Evolutionary conservation across 345 rosid species (phyloP).

Genomic region (Rubroshorea leprosula): DNA sequence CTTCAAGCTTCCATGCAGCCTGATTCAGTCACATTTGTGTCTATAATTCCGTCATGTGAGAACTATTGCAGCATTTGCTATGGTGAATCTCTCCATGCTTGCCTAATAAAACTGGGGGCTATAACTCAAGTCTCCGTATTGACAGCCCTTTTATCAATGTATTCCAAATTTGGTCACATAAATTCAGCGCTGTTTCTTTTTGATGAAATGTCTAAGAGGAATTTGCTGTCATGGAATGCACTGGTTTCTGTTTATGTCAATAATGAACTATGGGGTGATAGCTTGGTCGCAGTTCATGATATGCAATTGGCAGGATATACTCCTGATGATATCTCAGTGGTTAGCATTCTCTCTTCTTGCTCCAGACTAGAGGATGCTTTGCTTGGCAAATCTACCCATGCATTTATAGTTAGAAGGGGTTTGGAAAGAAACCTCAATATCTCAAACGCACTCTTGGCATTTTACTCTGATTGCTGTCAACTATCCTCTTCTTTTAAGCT

Average conservation of each 20-base stretch:
- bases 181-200: slow-evolving; percentile 34
- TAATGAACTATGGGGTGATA: slow-evolving; percentile 29
- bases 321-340: slow-evolving; percentile 44
- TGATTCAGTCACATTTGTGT: slow-evolving; percentile 37
- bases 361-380: slow-evolving; percentile 26
- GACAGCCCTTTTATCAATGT: slow-evolving; percentile 44
- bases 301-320: slow-evolving; percentile 34
- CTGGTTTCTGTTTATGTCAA: slow-evolving; percentile 38
- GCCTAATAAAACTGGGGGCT: slow-evolving; percentile 32
- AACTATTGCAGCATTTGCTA: slow-evolving; percentile 5
- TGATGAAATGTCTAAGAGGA: slow-evolving; percentile 23
- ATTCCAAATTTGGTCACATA: slow-evolving; percentile 36
- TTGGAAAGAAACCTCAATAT: slow-evolving; percentile 27
- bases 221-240: slow-evolving; percentile 41
- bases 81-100: slow-evolving; percentile 41
- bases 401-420: slow-evolving; percentile 32
- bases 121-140: slow-evolving; percentile 30
- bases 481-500: slow-evolving; percentile 25
- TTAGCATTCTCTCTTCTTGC: slow-evolving; percentile 42
- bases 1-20: slow-evolving; percentile 22
- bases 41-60: slow-evolving; percentile 34
- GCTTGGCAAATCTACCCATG: slow-evolving; percentile 41
- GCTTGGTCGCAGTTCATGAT: slow-evolving; percentile 28
- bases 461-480: slow-evolving; percentile 28
- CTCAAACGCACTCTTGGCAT: slow-evolving; percentile 35